Conservation (phyloP, 2,329 filamentous ascomycete genomes). For the Cadophora gregata region DNA sequence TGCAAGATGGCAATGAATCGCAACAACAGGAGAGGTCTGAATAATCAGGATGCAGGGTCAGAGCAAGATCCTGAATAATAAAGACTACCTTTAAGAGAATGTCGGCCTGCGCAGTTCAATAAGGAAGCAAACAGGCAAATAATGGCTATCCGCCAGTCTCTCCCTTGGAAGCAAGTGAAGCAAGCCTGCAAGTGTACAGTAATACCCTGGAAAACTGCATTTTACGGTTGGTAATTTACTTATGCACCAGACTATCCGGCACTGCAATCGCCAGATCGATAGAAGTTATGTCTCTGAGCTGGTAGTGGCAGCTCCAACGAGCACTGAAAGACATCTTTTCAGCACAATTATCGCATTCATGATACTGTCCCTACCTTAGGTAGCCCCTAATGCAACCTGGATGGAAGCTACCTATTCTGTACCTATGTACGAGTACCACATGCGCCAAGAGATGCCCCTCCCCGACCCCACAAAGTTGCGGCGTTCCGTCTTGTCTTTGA, state of each 20-base stretch:
- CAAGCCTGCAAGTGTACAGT: slow-evolving; percentile 5
- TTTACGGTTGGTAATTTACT: too few species aligned
- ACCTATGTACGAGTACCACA: too few species aligned
- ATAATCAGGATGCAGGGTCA: not conserved
- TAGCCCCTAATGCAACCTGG: not conserved
- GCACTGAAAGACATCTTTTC: not conserved
- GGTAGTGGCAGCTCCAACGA: slow-evolving; percentile 1
- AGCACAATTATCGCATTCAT: not conserved
- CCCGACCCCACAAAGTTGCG: slow-evolving; percentile 12
- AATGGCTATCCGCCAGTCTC: not conserved
- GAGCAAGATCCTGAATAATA: not conserved
- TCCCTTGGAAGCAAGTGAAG: not conserved
- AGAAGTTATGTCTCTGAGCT: not conserved
- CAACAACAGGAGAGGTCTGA: not conserved
- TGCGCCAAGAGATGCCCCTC: slow-evolving; percentile 16
- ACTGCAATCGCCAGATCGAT: not conserved
- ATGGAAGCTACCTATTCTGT: not conserved
- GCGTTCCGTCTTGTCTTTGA: slow-evolving; percentile 10
- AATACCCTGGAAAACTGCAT: not conserved
- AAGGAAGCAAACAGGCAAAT: not conserved
- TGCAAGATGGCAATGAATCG: not conserved
- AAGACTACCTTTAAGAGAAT: not conserved
- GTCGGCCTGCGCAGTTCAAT: not conserved
- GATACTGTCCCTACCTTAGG: not conserved
- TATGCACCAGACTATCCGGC: not conserved